These are phyloP conservation scores for Spathaspora sp. DNA, from an alignment of 805 yeast genomes.

Conservation along the genomic window DNA sequence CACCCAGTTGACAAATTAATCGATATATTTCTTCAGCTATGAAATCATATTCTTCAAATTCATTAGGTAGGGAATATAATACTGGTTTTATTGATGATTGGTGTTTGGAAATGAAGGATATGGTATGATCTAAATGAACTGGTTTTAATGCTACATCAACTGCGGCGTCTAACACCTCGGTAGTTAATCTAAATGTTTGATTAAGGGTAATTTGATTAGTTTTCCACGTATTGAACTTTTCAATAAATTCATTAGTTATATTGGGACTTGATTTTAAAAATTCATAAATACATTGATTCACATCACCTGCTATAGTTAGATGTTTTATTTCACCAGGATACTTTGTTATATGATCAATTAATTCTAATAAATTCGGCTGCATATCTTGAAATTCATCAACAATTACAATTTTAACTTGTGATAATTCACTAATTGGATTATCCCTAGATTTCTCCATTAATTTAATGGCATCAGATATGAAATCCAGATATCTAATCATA, in stretches of 20 bases:
- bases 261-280: conserved; percentile 53
- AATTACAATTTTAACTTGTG: conserved; percentile 35
- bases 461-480: conserved; percentile 26
- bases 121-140: conserved; percentile 4
- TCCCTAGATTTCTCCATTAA: conserved; percentile 23
- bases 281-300: conserved; percentile 65
- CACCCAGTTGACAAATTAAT: conserved; percentile 38
- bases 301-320: conserved; percentile 67
- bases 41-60: conserved; percentile 39
- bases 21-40: conserved; percentile 43
- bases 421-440: conserved; percentile 17
- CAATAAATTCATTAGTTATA: conserved; percentile 19
- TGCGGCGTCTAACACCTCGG: conserved; percentile 50
- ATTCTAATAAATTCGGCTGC: conserved; percentile 45
- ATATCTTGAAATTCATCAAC: conserved; percentile 79
- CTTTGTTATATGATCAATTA: conserved; percentile 37
- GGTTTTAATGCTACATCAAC: conserved; percentile 17
- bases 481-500: conserved; percentile 32
- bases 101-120: conserved; percentile 13
- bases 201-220: conserved; percentile 31
- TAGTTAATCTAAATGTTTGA: conserved; percentile 61
- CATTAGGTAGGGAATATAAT: conserved; percentile 12
- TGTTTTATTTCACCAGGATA: conserved; percentile 40
- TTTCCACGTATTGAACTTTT: conserved; percentile 6
- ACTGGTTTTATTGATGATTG: conserved; percentile 21